Evolutionary conservation across 2,329 filamentous ascomycete species (phyloP), one percentile per base, ranked within the genome.

Genomic region (Verticillium longisporum): DNA sequence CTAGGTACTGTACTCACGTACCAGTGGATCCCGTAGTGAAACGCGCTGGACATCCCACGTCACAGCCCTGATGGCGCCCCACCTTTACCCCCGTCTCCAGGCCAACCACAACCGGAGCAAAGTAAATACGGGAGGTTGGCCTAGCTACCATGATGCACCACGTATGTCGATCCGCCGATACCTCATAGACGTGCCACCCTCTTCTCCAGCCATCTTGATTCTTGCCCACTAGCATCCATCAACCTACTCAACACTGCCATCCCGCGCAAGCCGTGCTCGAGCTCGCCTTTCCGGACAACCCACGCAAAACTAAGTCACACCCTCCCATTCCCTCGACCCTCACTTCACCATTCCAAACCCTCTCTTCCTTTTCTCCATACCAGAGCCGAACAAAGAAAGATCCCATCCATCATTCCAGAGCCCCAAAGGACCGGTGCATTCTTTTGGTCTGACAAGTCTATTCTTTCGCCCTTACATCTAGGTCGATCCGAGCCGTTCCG

Each of bases 241-340:
- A 31, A 4, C 26, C 45, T 53, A 53, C 45, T 53, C 45, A 10
- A 53, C 45, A 53, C 45, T 53, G 21, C 45, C 45, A 53, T 4
- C 26, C 26, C 21, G 18, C 45, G 45, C 45, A 18, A 53, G 45
- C n/a, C 21, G 45, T 53, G n/a, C 15, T 21, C 18, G n/a, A 53
- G 11, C 45, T 53, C 21, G 45, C 18, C 45, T 53, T 18, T 3
- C 5, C n/a, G 11, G 18, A 33, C 41, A 59, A 56, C 55, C 26
- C 45, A 53, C 45, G 45, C 45, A 62, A 62, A 64, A 62, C 64
- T 64, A 50, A 65, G 57, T 62, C 56, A 53, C 61, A 54, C 62
- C 57, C 64, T 21, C 53, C 26, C 26, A 31, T 5, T 5, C 50
- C 60, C 41, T 45, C 31, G 45, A 65, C 59, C 56, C 61, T 66